phyloP scores from a whole-genome alignment of 2,329 filamentous ascomycete genomes.

The Sclerotinia trifoliorum region DNA sequence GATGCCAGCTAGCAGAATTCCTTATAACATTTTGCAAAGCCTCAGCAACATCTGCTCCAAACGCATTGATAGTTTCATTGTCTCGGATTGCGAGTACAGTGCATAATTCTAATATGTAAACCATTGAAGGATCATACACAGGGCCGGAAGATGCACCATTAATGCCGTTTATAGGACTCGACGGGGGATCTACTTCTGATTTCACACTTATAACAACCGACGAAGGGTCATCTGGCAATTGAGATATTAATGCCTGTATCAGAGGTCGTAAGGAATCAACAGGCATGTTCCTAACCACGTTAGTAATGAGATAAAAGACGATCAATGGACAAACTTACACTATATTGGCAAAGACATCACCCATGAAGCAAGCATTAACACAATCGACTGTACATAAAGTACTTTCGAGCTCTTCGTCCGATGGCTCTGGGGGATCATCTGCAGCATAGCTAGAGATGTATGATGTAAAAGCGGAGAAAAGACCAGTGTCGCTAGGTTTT shows the following conservation, averaged over 20 bases:
- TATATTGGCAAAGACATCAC: constrained; percentile 79
- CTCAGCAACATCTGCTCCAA: constrained; percentile 79
- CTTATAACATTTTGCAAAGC: constrained; percentile 78
- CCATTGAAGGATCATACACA: constrained; percentile 78
- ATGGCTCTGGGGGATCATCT: constrained; percentile 95
- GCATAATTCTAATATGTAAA: constrained; percentile 88
- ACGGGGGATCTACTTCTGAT: constrained; percentile 68
- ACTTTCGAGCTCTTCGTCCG: constrained; percentile 94
- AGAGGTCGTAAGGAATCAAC: constrained; percentile 58
- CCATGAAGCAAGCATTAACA: constrained; percentile 83
- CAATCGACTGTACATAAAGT: constrained; percentile 94
- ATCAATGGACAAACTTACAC: constrained; percentile 52
- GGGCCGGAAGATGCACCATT: constrained; percentile 56
- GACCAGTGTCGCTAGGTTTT: constrained; percentile 73
- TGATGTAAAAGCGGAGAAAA: constrained; percentile 91
- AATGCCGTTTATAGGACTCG: constrained; percentile 56
- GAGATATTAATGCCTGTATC: constrained; percentile 71
- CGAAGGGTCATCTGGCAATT: constrained; percentile 83
- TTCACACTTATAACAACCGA: constrained; percentile 86
- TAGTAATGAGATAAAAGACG: constrained; percentile 22
- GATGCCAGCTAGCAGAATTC: constrained; percentile 75
- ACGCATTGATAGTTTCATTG: constrained; percentile 64
- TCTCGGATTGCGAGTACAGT: constrained; percentile 80
- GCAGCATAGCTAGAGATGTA: constrained; percentile 99
- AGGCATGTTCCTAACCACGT: constrained; percentile 56